phyloP scores from a whole-genome alignment of 2,329 filamentous ascomycete genomes.

The Metarhizium rileyi region DNA sequence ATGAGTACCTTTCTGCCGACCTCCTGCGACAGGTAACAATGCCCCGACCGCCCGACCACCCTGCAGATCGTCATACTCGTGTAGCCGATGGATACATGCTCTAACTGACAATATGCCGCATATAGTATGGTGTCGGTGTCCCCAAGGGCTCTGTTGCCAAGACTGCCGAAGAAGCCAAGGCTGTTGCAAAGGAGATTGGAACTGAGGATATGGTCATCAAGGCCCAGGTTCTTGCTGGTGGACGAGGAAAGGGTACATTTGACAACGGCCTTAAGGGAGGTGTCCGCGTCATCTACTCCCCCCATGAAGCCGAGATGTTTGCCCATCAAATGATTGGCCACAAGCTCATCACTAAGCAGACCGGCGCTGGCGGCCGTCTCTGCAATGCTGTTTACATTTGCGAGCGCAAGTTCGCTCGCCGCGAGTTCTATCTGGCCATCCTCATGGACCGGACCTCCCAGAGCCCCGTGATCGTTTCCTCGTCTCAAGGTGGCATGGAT shows the following conservation, averaged over 20 bases:
- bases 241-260: slow-evolving; percentile 94
- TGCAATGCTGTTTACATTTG: slow-evolving; percentile 98
- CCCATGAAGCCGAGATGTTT: slow-evolving; percentile 93
- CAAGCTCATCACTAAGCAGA: slow-evolving; percentile 99
- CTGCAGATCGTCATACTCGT: background rate
- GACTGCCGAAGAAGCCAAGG: slow-evolving; percentile 78
- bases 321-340: slow-evolving; percentile 99
- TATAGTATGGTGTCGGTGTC: slow-evolving; percentile 85
- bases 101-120: slow-evolving; percentile 9
- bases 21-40: slow-evolving; percentile 62
- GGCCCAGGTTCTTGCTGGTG: slow-evolving; percentile 95
- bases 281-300: slow-evolving; percentile 98
- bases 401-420: slow-evolving; percentile 97
- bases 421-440: slow-evolving; percentile 98
- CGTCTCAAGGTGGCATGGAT: slow-evolving; percentile 97
- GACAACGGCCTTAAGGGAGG: slow-evolving; percentile 98
- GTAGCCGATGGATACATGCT: background rate
- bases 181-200: slow-evolving; percentile 82
- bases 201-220: slow-evolving; percentile 99
- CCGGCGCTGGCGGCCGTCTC: slow-evolving; percentile 81
- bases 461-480: slow-evolving; percentile 90
- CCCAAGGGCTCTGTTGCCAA: slow-evolving; percentile 83
- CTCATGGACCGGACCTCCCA: slow-evolving; percentile 95
- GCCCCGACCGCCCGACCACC: slow-evolving; percentile 7
- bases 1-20: slow-evolving; percentile 95